Evolutionary conservation across 1,284 basidiomycete species (phyloP).

Genomic region (Sporisorium graminicola): DNA sequence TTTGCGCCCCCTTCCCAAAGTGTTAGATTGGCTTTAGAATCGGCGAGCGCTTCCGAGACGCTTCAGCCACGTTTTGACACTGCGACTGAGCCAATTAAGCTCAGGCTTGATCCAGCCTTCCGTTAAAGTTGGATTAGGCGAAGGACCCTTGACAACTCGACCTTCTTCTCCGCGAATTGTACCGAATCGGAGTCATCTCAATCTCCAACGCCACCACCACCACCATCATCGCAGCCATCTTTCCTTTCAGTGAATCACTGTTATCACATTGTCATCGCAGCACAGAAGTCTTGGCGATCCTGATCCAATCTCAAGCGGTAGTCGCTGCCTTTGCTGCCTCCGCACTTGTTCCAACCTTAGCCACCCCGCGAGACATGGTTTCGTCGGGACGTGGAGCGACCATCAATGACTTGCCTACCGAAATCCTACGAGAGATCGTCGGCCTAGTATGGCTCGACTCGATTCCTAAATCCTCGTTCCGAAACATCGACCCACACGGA

Average conservation of each 20-base stretch:
- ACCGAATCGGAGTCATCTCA: background rate
- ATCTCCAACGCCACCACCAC: background rate
- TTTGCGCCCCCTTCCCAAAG: background rate
- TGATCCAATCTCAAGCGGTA: background rate
- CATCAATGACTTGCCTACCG: slow-evolving; percentile 57
- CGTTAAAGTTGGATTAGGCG: no score
- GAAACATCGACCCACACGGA: slow-evolving; percentile 63
- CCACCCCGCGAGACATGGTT: slow-evolving; percentile 29
- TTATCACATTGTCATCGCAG: no score
- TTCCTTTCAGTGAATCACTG: no score
- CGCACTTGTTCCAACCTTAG: background rate
- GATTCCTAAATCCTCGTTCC: slow-evolving; percentile 61
- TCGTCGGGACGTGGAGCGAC: slow-evolving; percentile 31
- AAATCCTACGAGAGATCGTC: slow-evolving; percentile 60
- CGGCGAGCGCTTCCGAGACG: slow-evolving; percentile 2
- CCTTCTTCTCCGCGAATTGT: background rate
- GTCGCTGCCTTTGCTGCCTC: background rate
- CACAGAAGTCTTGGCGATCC: no score
- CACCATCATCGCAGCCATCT: background rate
- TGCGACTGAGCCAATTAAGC: slow-evolving; percentile 13
- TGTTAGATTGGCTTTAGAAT: background rate
- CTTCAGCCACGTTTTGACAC: background rate
- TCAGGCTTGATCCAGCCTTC: background rate
- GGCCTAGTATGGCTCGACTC: slow-evolving; percentile 61
- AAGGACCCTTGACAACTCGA: slow-evolving; percentile 3